Evolutionary conservation across 2,329 filamentous ascomycete species (phyloP), one percentile per base, ranked within the genome.

Genomic region (Xylaria sp.): DNA sequence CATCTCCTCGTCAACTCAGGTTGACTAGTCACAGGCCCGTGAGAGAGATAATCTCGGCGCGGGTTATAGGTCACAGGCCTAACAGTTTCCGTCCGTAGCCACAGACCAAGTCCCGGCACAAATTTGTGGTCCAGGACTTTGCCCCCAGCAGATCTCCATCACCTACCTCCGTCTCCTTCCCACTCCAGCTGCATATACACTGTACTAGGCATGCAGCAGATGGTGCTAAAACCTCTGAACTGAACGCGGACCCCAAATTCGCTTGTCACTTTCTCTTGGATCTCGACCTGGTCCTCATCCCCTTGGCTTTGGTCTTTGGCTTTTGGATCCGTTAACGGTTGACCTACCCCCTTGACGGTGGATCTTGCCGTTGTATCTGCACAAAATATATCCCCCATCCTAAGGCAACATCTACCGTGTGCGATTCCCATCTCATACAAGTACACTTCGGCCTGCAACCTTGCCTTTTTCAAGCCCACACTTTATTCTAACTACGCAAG

Each of bases 401-500:
- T 61, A 69, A 75, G 72, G 73, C 75, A 73, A 75, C 76, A 77
- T 78, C 76, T 78, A 76, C 75, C 76, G 74, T 72, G 74, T 75
- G 72, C 72, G 66, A 69, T 74, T 68, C 72, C 75, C 74, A 75
- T 75, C 71, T 71, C 71, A 75, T 77, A 78, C 76, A 78, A 78
- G 77, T 78, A 78, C 73, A 76, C 72, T 75, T 73, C 73, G 70
- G 73, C 75, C 75, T 78, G 75, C 76, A 78, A 77, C 77, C 75
- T 78, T 75, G 75, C 74, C 73, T 72, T 75, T 76, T 69, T 72
- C 72, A 73, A 74, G 73, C 74, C 73, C 70, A 75, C 75, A 76
- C 73, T 74, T 73, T 75, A 74, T 74, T 74, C 73, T 67, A 70
- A 71, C 69, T 69, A 69, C 71, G 72, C 71, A 71, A 74, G 71